Base-by-base conservation (phyloP, 2,329 filamentous ascomycete species). In the Colletotrichum somersetense region DNA sequence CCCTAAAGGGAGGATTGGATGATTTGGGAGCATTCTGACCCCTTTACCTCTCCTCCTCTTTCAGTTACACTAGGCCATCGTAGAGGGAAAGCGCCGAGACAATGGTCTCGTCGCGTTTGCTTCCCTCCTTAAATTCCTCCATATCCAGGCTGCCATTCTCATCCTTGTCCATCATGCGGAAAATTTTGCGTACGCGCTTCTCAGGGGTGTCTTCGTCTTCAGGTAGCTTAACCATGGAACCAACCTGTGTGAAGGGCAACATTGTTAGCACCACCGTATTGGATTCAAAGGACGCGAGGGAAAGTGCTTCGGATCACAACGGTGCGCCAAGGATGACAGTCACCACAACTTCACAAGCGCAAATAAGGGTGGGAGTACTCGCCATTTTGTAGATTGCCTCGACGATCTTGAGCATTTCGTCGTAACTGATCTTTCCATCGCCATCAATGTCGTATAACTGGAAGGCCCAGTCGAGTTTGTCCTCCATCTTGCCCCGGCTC, bases 301-400 rank as follows among this genome's bases (percentile, higher is more conserved):
- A 5, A 14, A 57, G 20, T 30, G 50, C 20, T 12, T 33, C 33
- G 50, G 18, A 65, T 64, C 33, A 50, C 26, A 55, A 20, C 40
- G 16, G 40, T 4, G 53, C 40, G 57, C 53, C n/a, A 6, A 11
- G 12, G 14, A 35, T 26, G 12, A 40, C 35, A 40, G 2, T 20
- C 35, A 57, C 7, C 33, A 33, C 26, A 53, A 30, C 20, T 20
- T 18, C 6, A 14, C 26, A 42, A 20, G 20, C n/a, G 18, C 35
- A 50, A 61, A 50, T 5, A 44, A 46, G 16, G 18, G 61, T 5
- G 30, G 66, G 55, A 55, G 59, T 44, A 67, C 80, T 71, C 83
- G 98, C 96, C 96, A 99, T 99, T 84, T 98, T 99, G 89, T 99
- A 99, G 80, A 99, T 99, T 67, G 96, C 96, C 85, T 98, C 96